Conservation (phyloP, 768 basidiomycete species). For the Sarcodon sp. region DNA sequence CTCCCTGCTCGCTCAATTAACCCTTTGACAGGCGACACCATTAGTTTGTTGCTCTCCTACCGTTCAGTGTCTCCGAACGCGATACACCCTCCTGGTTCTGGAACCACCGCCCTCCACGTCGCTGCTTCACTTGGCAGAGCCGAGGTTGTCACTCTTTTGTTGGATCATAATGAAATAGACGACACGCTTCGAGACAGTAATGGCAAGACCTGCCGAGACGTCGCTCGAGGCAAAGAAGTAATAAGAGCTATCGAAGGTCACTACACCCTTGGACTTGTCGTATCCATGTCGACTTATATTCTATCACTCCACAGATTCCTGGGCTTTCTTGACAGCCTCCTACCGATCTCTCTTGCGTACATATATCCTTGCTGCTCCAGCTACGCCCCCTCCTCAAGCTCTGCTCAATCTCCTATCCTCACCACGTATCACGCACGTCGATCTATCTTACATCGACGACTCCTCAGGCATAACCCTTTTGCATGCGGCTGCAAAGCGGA, state of each 20-base stretch:
- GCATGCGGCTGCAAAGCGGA: slow-evolving; percentile 77
- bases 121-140: slow-evolving; percentile 59
- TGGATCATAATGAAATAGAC: slow-evolving; percentile 72
- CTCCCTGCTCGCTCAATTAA: background rate
- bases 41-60: slow-evolving; percentile 55
- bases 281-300: background rate
- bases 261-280: slow-evolving; percentile 6
- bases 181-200: slow-evolving; percentile 60
- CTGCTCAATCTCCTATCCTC: slow-evolving; percentile 51
- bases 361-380: slow-evolving; percentile 51
- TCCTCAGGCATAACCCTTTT: slow-evolving; percentile 66
- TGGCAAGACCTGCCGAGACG: slow-evolving; percentile 58
- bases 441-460: slow-evolving; percentile 74
- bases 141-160: slow-evolving; percentile 61
- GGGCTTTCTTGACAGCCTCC: slow-evolving; percentile 59
- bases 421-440: slow-evolving; percentile 55
- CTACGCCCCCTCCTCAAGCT: slow-evolving; percentile 17
- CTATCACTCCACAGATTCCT: slow-evolving; percentile 41
- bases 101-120: slow-evolving; percentile 62
- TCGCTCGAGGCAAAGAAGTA: slow-evolving; percentile 58
- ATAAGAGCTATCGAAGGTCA: slow-evolving; percentile 57
- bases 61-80: slow-evolving; percentile 73
- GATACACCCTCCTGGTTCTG: slow-evolving; percentile 58
- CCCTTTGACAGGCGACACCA: slow-evolving; percentile 41
- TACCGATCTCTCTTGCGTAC: slow-evolving; percentile 62